Percentiles rank a stretch among this genome's conserved stretches.
phyloP scores from a whole-genome alignment of 1,284 basidiomycete species.

The Ganoderma multipileum region DNA sequence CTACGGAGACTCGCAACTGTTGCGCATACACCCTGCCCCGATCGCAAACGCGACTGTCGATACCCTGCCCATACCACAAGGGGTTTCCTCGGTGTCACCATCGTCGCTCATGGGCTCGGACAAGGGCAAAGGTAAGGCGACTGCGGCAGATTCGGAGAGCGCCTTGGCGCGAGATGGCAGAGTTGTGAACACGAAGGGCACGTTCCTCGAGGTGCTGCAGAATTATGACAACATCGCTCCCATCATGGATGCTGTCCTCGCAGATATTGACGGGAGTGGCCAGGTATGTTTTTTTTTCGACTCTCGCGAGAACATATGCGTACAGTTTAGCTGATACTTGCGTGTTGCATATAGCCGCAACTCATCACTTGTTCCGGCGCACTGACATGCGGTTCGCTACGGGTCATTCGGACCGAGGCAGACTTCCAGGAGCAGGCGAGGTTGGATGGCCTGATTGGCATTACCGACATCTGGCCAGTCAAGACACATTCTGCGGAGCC shows the following conservation, averaged over 20 bases:
- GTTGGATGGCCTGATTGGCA: conserved; percentile 65
- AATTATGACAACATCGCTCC: conserved; percentile 87
- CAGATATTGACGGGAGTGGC: conserved; percentile 78
- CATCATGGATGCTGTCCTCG: conserved; percentile 83
- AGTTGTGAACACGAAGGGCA: conserved; percentile 58
- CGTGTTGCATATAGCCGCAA: conserved; percentile 55
- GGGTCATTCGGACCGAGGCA: conserved; percentile 86
- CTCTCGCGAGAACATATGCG: not conserved
- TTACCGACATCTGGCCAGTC: conserved; percentile 73
- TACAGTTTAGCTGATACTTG: not conserved
- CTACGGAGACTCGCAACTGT: conserved; percentile 81
- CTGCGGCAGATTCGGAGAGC: conserved; percentile 22
- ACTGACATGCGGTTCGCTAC: conserved; percentile 80
- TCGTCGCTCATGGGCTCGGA: conserved; percentile 26
- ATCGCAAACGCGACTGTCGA: conserved; percentile 48
- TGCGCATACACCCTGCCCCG: conserved; percentile 62
- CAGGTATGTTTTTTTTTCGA: conserved; percentile 63
- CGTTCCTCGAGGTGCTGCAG: conserved; percentile 65
- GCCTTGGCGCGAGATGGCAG: conserved; percentile 44
- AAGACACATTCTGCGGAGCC: conserved; percentile 53
- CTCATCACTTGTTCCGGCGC: conserved; percentile 92
- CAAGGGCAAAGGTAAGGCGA: conserved; percentile 30
- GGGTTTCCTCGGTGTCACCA: conserved; percentile 49
- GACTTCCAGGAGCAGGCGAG: conserved; percentile 75
- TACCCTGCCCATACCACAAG: conserved; percentile 58